phyloP scores from a whole-genome alignment of 768 basidiomycete species.

The Mycena latifolia region DNA sequence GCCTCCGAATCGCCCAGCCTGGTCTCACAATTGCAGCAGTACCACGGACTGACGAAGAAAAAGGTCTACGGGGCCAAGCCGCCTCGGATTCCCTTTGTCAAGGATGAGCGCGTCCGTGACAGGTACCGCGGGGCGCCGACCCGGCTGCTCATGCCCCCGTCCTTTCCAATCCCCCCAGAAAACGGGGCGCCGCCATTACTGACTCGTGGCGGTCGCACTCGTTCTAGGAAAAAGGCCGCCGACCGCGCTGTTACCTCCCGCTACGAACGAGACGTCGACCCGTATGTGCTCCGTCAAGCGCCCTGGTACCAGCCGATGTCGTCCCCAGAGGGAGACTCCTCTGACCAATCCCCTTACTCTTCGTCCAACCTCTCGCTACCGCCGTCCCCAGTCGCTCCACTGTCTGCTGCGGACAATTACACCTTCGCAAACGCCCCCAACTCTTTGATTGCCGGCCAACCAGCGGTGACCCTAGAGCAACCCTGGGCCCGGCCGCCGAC shows the following conservation, averaged over 20 bases:
- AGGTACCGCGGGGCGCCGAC: conserved; percentile 48
- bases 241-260: conserved; percentile 21
- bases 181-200: conserved; percentile 43
- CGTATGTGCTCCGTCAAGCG: conserved; percentile 4
- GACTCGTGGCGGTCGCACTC: conserved; percentile 13
- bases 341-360: conserved; percentile 15
- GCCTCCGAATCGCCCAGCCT: conserved; percentile 58
- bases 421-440: not conserved
- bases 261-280: conserved; percentile 8
- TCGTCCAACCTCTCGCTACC: conserved; percentile 15
- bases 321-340: conserved; percentile 4
- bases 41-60: conserved; percentile 79
- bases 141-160: conserved; percentile 42
- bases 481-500: not conserved
- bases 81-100: conserved; percentile 63
- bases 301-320: conserved; percentile 7
- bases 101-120: conserved; percentile 59
- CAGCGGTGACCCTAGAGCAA: not conserved
- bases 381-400: conserved; percentile 15
- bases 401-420: not conserved
- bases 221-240: not conserved
- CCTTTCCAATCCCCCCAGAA: conserved; percentile 41
- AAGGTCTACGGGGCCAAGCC: conserved; percentile 71
- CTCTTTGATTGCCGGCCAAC: not conserved
- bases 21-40: conserved; percentile 73